Evolutionary conservation across 192 early-diverging fungal genomes (phyloP).

Genomic region (Umbelopsis isabellina): DNA sequence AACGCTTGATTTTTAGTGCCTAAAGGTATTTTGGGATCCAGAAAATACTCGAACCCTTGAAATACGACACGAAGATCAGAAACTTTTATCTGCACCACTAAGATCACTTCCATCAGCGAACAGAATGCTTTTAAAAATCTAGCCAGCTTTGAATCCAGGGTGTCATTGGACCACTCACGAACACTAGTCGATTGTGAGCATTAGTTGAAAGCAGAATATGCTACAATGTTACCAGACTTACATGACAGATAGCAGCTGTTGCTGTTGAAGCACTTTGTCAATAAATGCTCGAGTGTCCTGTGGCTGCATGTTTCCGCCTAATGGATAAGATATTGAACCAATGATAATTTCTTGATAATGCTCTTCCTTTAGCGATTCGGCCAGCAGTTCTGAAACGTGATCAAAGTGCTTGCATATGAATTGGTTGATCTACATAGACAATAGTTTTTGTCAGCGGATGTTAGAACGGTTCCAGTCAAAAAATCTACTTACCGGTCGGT

Average conservation of each 20-base stretch:
- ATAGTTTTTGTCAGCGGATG: conserved; percentile 24
- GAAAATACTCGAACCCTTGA: background rate
- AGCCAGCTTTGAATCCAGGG: background rate
- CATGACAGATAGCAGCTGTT: conserved; percentile 38
- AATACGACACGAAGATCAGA: background rate
- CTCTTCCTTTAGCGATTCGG: background rate
- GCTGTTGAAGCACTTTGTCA: conserved; percentile 31
- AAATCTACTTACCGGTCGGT: background rate
- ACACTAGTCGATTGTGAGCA: background rate
- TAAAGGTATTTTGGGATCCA: conserved; percentile 25
- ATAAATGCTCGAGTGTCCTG: background rate
- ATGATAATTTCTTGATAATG: conserved; percentile 11
- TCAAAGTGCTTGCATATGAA: conserved; percentile 31
- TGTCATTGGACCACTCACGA: background rate
- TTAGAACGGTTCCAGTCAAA: conserved; percentile 36
- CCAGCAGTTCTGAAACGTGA: background rate
- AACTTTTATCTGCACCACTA: background rate
- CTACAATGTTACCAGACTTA: conserved; percentile 8
- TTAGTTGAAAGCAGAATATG: background rate
- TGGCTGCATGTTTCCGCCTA: no score
- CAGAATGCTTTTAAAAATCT: background rate
- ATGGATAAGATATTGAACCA: conserved; percentile 25
- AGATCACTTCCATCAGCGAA: background rate
- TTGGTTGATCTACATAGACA: conserved; percentile 25
- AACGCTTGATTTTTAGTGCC: conserved; percentile 49